Percentiles rank a stretch among this genome's conserved stretches.
Evolutionary conservation across 2,329 filamentous ascomycete species (phyloP).

Genomic region (Waltergamsia citrina): DNA sequence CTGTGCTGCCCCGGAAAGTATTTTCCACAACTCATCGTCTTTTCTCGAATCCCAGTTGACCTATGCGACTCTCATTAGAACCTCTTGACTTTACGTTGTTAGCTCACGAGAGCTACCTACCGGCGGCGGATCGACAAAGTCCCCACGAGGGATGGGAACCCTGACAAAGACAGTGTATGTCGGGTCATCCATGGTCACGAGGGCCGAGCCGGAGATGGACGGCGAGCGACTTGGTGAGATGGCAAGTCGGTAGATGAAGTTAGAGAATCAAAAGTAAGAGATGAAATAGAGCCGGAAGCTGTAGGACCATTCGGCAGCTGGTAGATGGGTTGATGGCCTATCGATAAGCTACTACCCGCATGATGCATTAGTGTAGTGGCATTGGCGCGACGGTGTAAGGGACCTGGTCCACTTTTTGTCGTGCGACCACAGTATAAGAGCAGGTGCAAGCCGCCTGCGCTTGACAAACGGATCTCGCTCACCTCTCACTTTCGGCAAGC

Average conservation of each 20-base stretch:
- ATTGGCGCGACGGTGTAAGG: too few relatives aligned
- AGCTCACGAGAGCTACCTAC: constrained; percentile 38
- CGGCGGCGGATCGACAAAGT: constrained; percentile 83
- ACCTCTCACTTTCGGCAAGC: too few relatives aligned
- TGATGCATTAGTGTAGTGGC: too few relatives aligned
- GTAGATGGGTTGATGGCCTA: too few relatives aligned
- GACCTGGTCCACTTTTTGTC: too few relatives aligned
- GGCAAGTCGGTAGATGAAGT: background rate
- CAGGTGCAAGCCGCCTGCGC: too few relatives aligned
- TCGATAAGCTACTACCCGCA: too few relatives aligned
- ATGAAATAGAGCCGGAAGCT: too few relatives aligned
- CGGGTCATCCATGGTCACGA: constrained; percentile 30
- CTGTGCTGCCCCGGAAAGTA: constrained; percentile 73
- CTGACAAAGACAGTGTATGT: constrained; percentile 73
- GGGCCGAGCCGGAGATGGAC: background rate
- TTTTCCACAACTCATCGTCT: constrained; percentile 82
- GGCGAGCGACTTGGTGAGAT: background rate
- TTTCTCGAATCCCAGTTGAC: constrained; percentile 83
- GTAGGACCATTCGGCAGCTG: too few relatives aligned
- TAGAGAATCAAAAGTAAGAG: background rate
- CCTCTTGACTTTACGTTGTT: background rate
- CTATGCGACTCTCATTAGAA: constrained; percentile 29
- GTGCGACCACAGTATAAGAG: too few relatives aligned
- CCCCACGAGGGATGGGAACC: constrained; percentile 77
- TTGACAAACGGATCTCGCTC: too few relatives aligned